phyloP scores from a whole-genome alignment of 306 rosid genomes.

The Trifolium fragiferum region DNA sequence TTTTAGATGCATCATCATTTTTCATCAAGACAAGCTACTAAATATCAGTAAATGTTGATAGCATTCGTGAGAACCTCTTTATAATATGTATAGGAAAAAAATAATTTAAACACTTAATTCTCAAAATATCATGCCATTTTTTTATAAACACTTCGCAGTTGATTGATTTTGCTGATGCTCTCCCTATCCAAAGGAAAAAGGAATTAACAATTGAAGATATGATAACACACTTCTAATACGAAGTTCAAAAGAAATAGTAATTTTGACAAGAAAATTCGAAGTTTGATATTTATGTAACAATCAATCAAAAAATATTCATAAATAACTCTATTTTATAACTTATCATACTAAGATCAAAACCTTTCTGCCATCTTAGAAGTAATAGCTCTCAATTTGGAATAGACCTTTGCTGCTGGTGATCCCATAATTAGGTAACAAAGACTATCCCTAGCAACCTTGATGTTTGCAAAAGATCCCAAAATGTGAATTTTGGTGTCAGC shows the following conservation, averaged over 20 bases:
- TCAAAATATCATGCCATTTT: not conserved
- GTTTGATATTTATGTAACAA: not conserved
- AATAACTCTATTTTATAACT: not conserved
- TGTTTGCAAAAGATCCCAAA: slow-evolving; percentile 80
- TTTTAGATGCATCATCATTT: not conserved
- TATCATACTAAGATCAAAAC: slow-evolving; percentile 50
- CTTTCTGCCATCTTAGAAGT: slow-evolving; percentile 84
- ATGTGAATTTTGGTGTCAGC: slow-evolving; percentile 90
- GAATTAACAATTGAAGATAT: not conserved
- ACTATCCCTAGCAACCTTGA: slow-evolving; percentile 80
- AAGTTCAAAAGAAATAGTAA: not conserved
- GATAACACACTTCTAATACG: not conserved
- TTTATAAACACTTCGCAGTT: not conserved
- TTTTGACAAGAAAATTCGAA: not conserved
- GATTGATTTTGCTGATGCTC: not conserved
- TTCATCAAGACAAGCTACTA: not conserved
- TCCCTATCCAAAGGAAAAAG: not conserved
- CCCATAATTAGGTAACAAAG: slow-evolving; percentile 86
- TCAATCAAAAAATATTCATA: not conserved
- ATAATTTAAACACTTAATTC: not conserved
- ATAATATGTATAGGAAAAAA: not conserved
- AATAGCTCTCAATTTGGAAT: slow-evolving; percentile 78
- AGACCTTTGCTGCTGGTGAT: slow-evolving; percentile 86
- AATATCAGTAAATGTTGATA: not conserved
- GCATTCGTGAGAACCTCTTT: not conserved